These are phyloP conservation scores for Anthracocystis setariae DNA, from an alignment of 1,284 basidiomycete species.

Conservation along the genomic window DNA sequence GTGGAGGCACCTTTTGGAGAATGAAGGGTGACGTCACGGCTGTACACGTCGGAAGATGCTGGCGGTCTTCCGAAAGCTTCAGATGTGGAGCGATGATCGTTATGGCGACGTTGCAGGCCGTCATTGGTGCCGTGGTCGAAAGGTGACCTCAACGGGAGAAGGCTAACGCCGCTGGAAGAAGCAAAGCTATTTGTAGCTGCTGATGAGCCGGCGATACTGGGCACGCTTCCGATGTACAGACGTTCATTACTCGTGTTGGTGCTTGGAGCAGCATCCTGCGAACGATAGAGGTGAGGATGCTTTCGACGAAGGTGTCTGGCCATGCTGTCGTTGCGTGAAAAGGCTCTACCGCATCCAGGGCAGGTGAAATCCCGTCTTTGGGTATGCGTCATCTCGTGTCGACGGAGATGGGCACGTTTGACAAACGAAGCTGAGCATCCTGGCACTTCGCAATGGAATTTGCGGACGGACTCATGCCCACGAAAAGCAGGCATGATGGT, in stretches of 20 bases:
- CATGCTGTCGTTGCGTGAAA: slow-evolving; percentile 49
- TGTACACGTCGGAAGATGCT: slow-evolving; percentile 2
- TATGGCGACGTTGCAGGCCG: slow-evolving; percentile 5
- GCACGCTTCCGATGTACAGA: slow-evolving; percentile 8
- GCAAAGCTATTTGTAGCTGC: slow-evolving; percentile 1
- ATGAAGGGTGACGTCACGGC: slow-evolving; percentile 4
- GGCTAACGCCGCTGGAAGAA: slow-evolving; percentile 10
- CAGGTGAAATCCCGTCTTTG: slow-evolving; percentile 41
- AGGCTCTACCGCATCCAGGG: slow-evolving; percentile 31
- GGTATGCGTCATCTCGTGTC: slow-evolving; percentile 50
- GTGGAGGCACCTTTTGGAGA: slow-evolving; percentile 7
- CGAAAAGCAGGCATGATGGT: slow-evolving; percentile 36
- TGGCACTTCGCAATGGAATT: slow-evolving; percentile 32
- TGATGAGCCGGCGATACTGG: slow-evolving; percentile 4
- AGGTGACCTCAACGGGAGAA: slow-evolving; percentile 20
- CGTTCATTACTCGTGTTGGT: slow-evolving; percentile 7
- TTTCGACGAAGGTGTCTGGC: slow-evolving; percentile 42
- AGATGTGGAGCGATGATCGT: slow-evolving; percentile 2
- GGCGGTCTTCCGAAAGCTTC: slow-evolving; percentile 5
- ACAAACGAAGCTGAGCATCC: slow-evolving; percentile 47
- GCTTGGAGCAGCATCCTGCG: slow-evolving; percentile 7
- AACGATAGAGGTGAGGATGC: slow-evolving; percentile 36
- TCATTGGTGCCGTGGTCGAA: slow-evolving; percentile 13
- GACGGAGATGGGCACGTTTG: slow-evolving; percentile 43
- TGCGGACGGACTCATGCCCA: slow-evolving; percentile 31